Evolutionary conservation across 202 grass and related monocot species (phyloP).

Genomic region (Zoysia matrella): DNA sequence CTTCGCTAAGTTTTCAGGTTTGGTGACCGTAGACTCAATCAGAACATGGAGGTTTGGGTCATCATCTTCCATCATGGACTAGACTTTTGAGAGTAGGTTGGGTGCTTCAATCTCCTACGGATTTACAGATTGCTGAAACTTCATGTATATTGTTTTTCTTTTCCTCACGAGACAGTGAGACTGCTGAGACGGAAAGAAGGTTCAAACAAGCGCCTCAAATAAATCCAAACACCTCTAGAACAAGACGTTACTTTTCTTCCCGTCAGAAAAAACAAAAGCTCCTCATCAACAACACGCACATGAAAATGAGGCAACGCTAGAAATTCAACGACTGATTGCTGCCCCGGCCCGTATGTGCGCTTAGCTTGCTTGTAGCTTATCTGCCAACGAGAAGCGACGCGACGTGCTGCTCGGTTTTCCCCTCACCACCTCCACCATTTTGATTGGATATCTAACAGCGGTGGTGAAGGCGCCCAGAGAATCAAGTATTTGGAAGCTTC

Average conservation of each 20-base stretch:
- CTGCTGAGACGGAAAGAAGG: conserved; percentile 43
- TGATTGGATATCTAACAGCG: conserved; percentile 26
- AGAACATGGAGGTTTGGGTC: conserved; percentile 18
- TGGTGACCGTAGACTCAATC: conserved; percentile 12
- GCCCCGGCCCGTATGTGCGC: conserved; percentile 9
- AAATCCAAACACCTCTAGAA: conserved; percentile 47
- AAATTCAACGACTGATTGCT: conserved; percentile 38
- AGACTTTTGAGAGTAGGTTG: conserved; percentile 35
- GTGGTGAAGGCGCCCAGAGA: conserved; percentile 18
- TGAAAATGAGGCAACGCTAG: conserved; percentile 46
- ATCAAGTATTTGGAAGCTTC: conserved; percentile 41
- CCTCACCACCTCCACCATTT: neutral
- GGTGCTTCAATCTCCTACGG: conserved; percentile 35
- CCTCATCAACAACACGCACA: conserved; percentile 51
- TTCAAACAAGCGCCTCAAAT: conserved; percentile 31
- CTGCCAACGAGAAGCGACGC: conserved; percentile 5
- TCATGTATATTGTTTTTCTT: neutral
- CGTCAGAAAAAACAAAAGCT: conserved; percentile 26
- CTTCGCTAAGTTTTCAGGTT: conserved; percentile 26
- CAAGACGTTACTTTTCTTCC: conserved; percentile 34
- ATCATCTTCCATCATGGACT: conserved; percentile 34
- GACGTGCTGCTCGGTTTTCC: conserved; percentile 28
- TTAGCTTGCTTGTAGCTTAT: conserved; percentile 17
- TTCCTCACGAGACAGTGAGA: conserved; percentile 39
- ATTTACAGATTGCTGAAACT: neutral